Evolutionary conservation across 2,329 filamentous ascomycete species (phyloP).

Genomic region (Epichloe coenophiala): DNA sequence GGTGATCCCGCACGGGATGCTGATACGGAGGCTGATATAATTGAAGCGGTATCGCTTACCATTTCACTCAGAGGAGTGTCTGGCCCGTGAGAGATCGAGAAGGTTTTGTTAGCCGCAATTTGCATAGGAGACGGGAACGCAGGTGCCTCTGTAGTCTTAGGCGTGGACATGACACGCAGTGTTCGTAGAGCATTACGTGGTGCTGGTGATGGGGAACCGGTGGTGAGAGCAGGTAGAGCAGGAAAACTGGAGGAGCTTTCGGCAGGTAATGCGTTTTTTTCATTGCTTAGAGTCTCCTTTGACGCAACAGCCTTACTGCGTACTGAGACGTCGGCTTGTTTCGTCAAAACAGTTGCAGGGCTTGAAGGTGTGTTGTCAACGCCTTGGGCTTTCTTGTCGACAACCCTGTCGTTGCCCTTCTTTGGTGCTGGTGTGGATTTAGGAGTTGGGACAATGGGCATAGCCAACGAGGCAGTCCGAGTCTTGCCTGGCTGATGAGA

Average conservation of each 20-base stretch:
- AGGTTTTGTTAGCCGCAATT: conserved; percentile 16
- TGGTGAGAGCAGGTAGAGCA: conserved; percentile 32
- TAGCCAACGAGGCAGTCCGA: conserved; percentile 17
- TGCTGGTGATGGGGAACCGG: conserved; percentile 33
- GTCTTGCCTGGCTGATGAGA: conserved; percentile 26
- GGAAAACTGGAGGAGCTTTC: conserved; percentile 31
- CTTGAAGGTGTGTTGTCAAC: not conserved
- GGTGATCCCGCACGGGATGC: conserved; percentile 59
- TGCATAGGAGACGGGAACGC: conserved; percentile 21
- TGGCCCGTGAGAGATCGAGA: conserved; percentile 36
- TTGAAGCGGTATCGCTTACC: conserved; percentile 63
- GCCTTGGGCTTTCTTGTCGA: conserved; percentile 11
- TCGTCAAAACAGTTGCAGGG: not conserved
- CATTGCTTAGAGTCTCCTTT: conserved; percentile 1
- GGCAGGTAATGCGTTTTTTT: conserved; percentile 4
- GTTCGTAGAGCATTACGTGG: conserved; percentile 46
- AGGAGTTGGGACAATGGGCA: conserved; percentile 22
- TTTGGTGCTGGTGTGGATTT: conserved; percentile 21
- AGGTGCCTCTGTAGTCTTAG: conserved; percentile 44
- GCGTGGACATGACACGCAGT: conserved; percentile 44
- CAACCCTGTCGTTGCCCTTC: conserved; percentile 17
- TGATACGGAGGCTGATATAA: conserved; percentile 58
- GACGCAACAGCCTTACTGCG: not conserved
- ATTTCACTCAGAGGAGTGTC: conserved; percentile 61
- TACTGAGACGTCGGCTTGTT: not conserved